phyloP scores from a whole-genome alignment of 2,329 filamentous ascomycete genomes.

The Pseudocercospora cruenta region DNA sequence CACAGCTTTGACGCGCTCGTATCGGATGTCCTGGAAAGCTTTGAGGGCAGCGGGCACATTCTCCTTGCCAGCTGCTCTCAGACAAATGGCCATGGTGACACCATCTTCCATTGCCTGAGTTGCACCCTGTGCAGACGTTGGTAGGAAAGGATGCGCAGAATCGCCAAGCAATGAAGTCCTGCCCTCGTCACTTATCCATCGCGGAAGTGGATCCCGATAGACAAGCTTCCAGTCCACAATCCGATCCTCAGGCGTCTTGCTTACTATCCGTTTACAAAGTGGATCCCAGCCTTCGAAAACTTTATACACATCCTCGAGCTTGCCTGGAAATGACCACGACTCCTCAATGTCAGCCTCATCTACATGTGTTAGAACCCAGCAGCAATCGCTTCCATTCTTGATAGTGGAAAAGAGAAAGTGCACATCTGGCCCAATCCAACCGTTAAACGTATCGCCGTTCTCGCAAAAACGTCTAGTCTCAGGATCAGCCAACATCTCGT shows the following conservation, averaged over 20 bases:
- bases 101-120: slow-evolving; percentile 69
- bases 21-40: background rate
- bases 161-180: slow-evolving; percentile 65
- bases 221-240: slow-evolving; percentile 7
- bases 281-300: slow-evolving; percentile 4
- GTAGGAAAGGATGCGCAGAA: slow-evolving; percentile 69
- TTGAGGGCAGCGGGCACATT: background rate
- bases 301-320: slow-evolving; percentile 3
- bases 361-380: slow-evolving; percentile 1
- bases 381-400: slow-evolving; percentile 2
- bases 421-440: background rate
- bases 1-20: slow-evolving; percentile 1
- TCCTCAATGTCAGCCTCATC: slow-evolving; percentile 3
- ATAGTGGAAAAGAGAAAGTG: slow-evolving; percentile 3
- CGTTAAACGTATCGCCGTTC: background rate
- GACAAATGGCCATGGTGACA: slow-evolving; percentile 54
- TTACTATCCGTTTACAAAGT: background rate
- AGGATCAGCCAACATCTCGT: slow-evolving; percentile 3
- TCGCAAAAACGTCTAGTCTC: slow-evolving; percentile 47
- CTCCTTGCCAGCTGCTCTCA: background rate
- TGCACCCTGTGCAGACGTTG: slow-evolving; percentile 64
- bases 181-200: slow-evolving; percentile 3
- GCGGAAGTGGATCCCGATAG: slow-evolving; percentile 1
- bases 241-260: slow-evolving; percentile 6
- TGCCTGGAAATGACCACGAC: slow-evolving; percentile 5